These are phyloP conservation scores for Saraca asoca DNA, from an alignment of 331 rosid genomes.

Conservation along the genomic window DNA sequence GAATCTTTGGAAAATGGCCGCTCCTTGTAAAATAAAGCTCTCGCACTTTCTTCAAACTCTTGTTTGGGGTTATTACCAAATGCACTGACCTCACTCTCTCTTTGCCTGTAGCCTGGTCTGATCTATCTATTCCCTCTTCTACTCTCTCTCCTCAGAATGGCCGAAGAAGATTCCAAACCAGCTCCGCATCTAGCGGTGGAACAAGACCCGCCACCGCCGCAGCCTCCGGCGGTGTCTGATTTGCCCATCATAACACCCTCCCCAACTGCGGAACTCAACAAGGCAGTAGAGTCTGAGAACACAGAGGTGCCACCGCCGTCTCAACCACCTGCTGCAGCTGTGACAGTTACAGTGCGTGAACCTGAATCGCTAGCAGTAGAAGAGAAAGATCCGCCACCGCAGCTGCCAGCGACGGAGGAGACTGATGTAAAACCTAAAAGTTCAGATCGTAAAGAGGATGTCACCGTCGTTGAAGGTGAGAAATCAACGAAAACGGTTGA, in stretches of 20 bases:
- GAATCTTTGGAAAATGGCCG: no score
- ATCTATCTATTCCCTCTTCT: not conserved
- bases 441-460: constrained; percentile 34
- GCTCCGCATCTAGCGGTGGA: constrained; percentile 6
- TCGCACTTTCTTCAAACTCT: no score
- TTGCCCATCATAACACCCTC: not conserved
- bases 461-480: constrained; percentile 30
- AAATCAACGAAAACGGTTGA: constrained; percentile 21
- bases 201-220: constrained; percentile 12
- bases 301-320: not conserved
- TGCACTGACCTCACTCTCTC: no score
- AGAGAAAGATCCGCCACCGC: constrained; percentile 22
- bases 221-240: not conserved
- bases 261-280: not conserved
- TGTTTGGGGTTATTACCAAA: no score
- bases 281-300: not conserved
- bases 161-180: constrained; percentile 42
- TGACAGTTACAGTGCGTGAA: constrained; percentile 7
- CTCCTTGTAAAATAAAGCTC: no score
- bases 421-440: constrained; percentile 29
- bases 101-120: no score
- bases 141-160: constrained; percentile 22
- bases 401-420: constrained; percentile 18
- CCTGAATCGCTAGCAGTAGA: not conserved
- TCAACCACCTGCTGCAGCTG: not conserved